These are phyloP conservation scores for Tylopilus sp. DNA, from an alignment of 768 basidiomycete genomes.

Conservation along the genomic window DNA sequence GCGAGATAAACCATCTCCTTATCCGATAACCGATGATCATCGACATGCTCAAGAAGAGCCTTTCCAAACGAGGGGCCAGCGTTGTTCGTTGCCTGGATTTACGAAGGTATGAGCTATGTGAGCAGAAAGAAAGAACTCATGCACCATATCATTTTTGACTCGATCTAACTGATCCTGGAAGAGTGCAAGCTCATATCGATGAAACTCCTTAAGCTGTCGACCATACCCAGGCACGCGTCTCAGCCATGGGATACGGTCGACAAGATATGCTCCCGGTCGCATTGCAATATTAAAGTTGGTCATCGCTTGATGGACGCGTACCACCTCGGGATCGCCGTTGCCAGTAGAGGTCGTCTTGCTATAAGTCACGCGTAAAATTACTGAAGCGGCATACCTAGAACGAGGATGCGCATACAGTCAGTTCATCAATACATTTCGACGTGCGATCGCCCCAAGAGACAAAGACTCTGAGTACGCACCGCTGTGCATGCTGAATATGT, in stretches of 20 bases:
- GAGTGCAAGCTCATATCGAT: constrained; percentile 46
- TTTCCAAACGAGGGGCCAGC: no score
- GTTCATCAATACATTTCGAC: no score
- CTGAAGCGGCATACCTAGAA: constrained; percentile 19
- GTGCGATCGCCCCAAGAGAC: no score
- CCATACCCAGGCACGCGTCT: constrained; percentile 55
- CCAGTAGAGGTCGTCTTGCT: constrained; percentile 24
- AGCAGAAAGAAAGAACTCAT: no score
- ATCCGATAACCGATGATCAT: constrained; percentile 45
- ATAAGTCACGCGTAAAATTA: constrained; percentile 25
- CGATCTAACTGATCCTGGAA: constrained; percentile 44
- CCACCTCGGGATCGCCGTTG: constrained; percentile 9
- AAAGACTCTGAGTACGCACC: no score
- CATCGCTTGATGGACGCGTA: constrained; percentile 17
- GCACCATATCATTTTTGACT: constrained; percentile 8
- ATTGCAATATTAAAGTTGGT: constrained; percentile 31
- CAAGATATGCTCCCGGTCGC: constrained; percentile 28
- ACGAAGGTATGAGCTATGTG: no score
- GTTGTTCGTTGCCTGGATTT: no score
- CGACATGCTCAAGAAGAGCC: constrained; percentile 49
- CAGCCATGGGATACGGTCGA: constrained; percentile 33
- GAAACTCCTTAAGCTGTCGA: constrained; percentile 50
- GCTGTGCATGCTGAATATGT: no score
- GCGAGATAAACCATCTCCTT: constrained; percentile 58
- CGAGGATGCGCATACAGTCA: neutral